Percentiles rank a stretch among this genome's conserved stretches.
These are phyloP conservation scores for Taiozyma sp. DNA, from an alignment of 1,139 yeast species.

Conservation along the genomic window DNA sequence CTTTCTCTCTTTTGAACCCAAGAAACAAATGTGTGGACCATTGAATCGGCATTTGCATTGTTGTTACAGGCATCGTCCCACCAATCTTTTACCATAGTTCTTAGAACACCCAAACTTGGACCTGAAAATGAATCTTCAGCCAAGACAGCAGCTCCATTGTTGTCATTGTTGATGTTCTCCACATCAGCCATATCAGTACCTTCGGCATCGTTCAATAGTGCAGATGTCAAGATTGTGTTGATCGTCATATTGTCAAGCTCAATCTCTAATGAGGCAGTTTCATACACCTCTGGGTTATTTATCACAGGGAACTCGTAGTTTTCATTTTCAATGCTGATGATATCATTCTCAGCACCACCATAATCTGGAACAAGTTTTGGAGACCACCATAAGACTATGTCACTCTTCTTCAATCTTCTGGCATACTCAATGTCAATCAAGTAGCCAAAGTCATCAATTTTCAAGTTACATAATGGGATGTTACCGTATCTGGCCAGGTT, in stretches of 20 bases:
- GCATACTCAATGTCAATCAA: slow-evolving; percentile 87
- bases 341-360: slow-evolving; percentile 78
- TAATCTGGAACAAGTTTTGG: slow-evolving; percentile 75
- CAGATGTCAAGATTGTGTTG: slow-evolving; percentile 81
- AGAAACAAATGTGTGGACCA: slow-evolving; percentile 76
- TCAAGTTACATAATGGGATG: slow-evolving; percentile 83
- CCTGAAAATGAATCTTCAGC: slow-evolving; percentile 80
- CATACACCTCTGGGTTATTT: slow-evolving; percentile 77
- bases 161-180: slow-evolving; percentile 33
- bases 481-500: slow-evolving; percentile 67
- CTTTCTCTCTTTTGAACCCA: slow-evolving; percentile 87
- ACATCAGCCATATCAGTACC: slow-evolving; percentile 75
- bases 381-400: slow-evolving; percentile 93
- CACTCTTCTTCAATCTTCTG: slow-evolving; percentile 58
- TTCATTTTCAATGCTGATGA: slow-evolving; percentile 41
- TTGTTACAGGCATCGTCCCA: slow-evolving; percentile 86
- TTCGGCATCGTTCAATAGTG: slow-evolving; percentile 84
- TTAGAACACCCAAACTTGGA: slow-evolving; percentile 66
- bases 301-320: slow-evolving; percentile 66
- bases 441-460: slow-evolving; percentile 69
- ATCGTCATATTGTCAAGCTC: slow-evolving; percentile 76
- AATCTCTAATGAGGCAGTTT: slow-evolving; percentile 75
- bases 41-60: slow-evolving; percentile 72
- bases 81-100: slow-evolving; percentile 80
- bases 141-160: slow-evolving; percentile 48